These are phyloP conservation scores for Yamadazyma nakazawae DNA, from an alignment of 805 yeast species.

Conservation along the genomic window DNA sequence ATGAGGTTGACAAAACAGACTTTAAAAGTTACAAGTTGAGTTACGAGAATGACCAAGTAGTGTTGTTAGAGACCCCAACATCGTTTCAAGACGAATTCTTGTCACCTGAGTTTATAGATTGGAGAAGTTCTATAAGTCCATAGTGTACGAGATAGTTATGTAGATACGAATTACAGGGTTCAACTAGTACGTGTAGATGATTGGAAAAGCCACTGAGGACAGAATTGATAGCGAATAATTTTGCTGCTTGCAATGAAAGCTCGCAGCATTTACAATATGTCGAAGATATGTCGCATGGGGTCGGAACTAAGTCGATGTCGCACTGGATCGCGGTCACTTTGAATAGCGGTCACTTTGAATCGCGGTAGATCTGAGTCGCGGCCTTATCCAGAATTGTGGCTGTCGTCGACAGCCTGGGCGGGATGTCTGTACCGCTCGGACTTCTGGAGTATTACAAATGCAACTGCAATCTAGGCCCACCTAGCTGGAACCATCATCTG, in stretches of 20 bases:
- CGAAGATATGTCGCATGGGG: no score
- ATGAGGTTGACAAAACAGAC: constrained; percentile 45
- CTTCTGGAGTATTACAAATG: constrained; percentile 4
- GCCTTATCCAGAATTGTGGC: no score
- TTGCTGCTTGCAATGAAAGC: neutral
- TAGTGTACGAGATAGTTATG: neutral
- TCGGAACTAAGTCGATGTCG: no score
- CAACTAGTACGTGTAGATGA: no score
- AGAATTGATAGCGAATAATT: no score
- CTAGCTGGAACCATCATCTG: no score
- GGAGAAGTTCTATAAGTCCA: neutral
- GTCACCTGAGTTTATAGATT: constrained; percentile 38
- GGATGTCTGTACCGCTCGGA: neutral
- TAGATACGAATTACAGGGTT: neutral
- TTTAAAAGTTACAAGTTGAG: constrained; percentile 35
- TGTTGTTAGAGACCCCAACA: constrained; percentile 37
- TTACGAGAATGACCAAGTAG: constrained; percentile 48
- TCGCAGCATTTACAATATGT: neutral
- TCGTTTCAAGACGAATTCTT: constrained; percentile 42
- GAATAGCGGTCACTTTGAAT: no score
- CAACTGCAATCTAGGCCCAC: neutral
- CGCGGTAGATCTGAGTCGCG: no score
- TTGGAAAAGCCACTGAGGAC: no score
- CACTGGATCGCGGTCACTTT: no score
- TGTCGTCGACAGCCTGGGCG: no score